Evolutionary conservation across 768 basidiomycete genomes (phyloP), one percentile per base, ranked within the genome.

Genomic region (Boletus patriciae): DNA sequence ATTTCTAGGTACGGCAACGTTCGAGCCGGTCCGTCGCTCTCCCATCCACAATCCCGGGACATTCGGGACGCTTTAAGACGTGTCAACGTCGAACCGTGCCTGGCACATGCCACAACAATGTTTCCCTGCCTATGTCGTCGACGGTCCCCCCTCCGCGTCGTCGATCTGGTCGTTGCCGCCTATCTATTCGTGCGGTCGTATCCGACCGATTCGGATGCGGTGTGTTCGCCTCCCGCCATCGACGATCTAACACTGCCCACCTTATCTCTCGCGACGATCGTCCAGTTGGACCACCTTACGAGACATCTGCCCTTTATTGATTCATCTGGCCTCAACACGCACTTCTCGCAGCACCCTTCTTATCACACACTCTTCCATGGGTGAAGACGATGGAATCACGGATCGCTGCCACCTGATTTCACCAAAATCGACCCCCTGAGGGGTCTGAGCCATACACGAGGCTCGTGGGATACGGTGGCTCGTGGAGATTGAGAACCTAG

Each of bases 381-480:
- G 57, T 58, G 19, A 53, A 48, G 31, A 23, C 45, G 58, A 65
- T 60, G 68, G 63, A 67, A 65, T 48, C 59, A 16, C 51, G 33
- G 44, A 46, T 29, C 38, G 37, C 42, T 55, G 41, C 47, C 63
- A 51, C 52, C 42, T 51, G 44, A 16, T 44, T 48, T 47, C 54
- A 19, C 58, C 31, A 46, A 66, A 54, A 18, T 55, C 10, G 33
- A 31, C n/a, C 57, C 34, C 58, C 46, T 65, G 55, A 57, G 62
- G 40, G 7, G 27, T 52, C 18, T 31, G 44, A 45, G 43, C 50
- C 52, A 53, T 15, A 59, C 66, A 67, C 61, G 66, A 67, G 66
- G 66, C 47, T 46, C 46, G 19, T 66, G 55, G 34, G 45, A 46
- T n/a, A 25, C 41, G 6, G 38, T 54, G 55, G 52, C 46, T 46